These are phyloP conservation scores for Amauroascus verrucosus DNA, from an alignment of 2,329 filamentous ascomycete species.

Conservation along the genomic window DNA sequence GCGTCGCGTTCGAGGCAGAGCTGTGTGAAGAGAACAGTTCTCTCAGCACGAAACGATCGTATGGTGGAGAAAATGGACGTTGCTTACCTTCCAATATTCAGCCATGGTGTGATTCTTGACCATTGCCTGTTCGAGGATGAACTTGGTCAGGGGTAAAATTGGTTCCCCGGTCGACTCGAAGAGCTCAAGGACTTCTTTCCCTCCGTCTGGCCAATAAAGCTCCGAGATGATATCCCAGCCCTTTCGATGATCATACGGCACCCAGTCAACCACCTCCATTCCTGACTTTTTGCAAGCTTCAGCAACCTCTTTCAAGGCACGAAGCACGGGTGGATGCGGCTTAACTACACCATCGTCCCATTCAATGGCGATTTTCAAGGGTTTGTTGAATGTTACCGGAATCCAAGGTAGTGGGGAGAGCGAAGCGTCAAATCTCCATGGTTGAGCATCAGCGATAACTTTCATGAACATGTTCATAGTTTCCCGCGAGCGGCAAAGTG, in stretches of 20 bases:
- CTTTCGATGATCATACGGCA: conserved; percentile 41
- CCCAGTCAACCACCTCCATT: conserved; percentile 24
- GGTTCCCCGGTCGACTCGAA: conserved; percentile 49
- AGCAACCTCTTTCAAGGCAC: conserved; percentile 43
- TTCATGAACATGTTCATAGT: conserved; percentile 24
- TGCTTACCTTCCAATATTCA: conserved; percentile 31
- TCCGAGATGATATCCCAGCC: conserved; percentile 38
- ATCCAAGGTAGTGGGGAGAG: conserved; percentile 31
- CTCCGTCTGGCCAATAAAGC: conserved; percentile 53
- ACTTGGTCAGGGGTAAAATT: conserved; percentile 47
- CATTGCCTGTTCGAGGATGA: conserved; percentile 48
- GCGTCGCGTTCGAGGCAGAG: conserved; percentile 10
- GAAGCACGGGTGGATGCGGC: conserved; percentile 49
- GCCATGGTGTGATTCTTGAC: conserved; percentile 34
- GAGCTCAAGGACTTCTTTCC: conserved; percentile 41
- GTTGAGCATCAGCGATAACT: conserved; percentile 25
- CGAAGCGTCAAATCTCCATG: conserved; percentile 32
- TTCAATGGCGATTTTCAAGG: conserved; percentile 36
- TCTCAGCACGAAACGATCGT: background rate
- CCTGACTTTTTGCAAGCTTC: conserved; percentile 15
- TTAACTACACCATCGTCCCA: conserved; percentile 42
- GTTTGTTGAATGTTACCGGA: conserved; percentile 18
- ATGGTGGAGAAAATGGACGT: background rate
- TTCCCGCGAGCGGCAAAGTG: conserved; percentile 47
- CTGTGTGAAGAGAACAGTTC: background rate